A percentile compares a stretch with the other conserved stretches of the same genome.
These are phyloP conservation scores for Flaveria trinervia DNA, from an alignment of 129 eudicot species.

Conservation along the genomic window DNA sequence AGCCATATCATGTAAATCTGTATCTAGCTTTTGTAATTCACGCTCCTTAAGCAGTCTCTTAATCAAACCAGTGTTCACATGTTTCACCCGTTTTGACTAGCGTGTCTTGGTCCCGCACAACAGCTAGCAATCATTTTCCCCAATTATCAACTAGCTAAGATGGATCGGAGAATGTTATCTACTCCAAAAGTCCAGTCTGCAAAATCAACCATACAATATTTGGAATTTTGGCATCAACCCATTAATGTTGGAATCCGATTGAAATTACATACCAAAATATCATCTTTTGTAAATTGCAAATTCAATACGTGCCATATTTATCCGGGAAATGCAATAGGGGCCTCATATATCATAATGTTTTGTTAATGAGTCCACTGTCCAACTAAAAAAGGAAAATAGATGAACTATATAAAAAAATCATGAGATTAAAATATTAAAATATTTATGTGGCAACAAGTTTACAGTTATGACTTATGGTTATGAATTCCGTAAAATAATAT, in stretches of 20 bases:
- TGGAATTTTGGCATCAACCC: neutral
- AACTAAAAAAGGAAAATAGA: neutral
- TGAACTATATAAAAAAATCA: neutral
- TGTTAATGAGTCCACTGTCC: neutral
- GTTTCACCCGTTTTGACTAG: too few relatives aligned
- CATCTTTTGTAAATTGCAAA: constrained; percentile 4
- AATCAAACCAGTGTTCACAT: too few relatives aligned
- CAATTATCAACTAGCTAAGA: constrained; percentile 19
- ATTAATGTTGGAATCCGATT: constrained; percentile 10
- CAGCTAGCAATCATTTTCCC: constrained; percentile 41
- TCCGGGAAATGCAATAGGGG: constrained; percentile 1
- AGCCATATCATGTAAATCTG: too few relatives aligned
- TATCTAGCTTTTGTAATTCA: too few relatives aligned
- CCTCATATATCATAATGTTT: neutral
- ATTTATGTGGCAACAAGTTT: neutral
- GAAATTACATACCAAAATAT: constrained; percentile 24
- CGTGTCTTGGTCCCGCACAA: neutral
- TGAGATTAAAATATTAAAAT: neutral
- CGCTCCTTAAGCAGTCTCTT: too few relatives aligned
- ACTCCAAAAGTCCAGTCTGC: constrained; percentile 25
- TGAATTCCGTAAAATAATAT: too few relatives aligned
- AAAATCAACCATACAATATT: constrained; percentile 24
- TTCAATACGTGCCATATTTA: constrained; percentile 18
- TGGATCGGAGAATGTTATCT: constrained; percentile 15
- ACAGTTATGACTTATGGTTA: too few relatives aligned